Base-by-base conservation (phyloP, 2,329 filamentous ascomycete species). In the Elsinoe fawcettii region DNA sequence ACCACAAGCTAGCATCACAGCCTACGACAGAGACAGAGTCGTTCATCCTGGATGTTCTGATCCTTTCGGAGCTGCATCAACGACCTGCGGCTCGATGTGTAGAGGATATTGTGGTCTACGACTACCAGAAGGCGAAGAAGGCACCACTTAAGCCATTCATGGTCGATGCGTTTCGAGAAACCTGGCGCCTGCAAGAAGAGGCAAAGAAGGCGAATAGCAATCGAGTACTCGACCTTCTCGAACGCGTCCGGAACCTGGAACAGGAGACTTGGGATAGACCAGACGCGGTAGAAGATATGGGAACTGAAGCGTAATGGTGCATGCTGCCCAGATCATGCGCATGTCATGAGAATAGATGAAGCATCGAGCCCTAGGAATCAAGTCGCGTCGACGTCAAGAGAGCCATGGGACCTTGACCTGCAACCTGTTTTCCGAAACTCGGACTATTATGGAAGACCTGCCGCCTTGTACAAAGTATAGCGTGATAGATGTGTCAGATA, bases 101-200 rank as follows among this genome's bases (percentile, higher is more conserved):
- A 25, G 91, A 96, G 71, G 87, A 92, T 63, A 82, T 89, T 58
- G 86, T 88, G 8, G 76, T 89, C 0, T 95, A 93, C 71, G 86
- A 95, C 72, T 89, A 90, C 69, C 73, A 69, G 27, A 68, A 71
- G 23, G 80, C 73, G 8, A 76, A 73, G 66, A 88, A 86, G 71
- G 76, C 76, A 1, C 66, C 74, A 2, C 69, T 89, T 46, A 77
- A 77, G 51, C 71, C 75, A 0, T 89, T 85, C 63, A 82, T 88
- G 74, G 67, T 82, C 44, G 74, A 80, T 6, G 78, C 80, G 47
- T 83, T 90, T 64, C 71, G 73, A 56, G 70, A 78, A 49, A 82
- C 80, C 12, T 87, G 80, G 74, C 70, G 74, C 43, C 68, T 80
- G 62, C 86, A 91, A 67, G 79, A 86, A 66, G 73, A 77, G 53